These are phyloP conservation scores for Primulina eburnea DNA, from an alignment of 257 asterid genomes.

Conservation along the genomic window DNA sequence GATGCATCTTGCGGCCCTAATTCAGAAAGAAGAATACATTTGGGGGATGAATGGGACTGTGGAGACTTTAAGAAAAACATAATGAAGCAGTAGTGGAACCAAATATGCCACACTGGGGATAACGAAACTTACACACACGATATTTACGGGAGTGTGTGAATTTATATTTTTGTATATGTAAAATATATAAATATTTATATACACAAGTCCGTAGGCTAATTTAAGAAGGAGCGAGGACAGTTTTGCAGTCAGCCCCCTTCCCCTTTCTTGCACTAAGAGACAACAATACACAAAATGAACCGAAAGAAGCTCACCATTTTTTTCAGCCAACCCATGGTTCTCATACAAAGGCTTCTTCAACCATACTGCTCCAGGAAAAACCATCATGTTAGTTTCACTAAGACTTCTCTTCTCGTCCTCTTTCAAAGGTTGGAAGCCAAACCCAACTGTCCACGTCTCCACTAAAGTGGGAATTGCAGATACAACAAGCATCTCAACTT, in stretches of 20 bases:
- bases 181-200: too few relatives aligned
- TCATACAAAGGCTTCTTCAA: slow-evolving; percentile 57
- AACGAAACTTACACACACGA: not conserved
- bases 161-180: not conserved
- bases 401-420: slow-evolving; percentile 62
- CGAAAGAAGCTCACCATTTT: slow-evolving; percentile 36
- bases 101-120: not conserved
- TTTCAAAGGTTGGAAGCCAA: slow-evolving; percentile 74
- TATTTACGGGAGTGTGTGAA: not conserved
- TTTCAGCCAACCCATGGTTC: slow-evolving; percentile 25
- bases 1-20: slow-evolving; percentile 24
- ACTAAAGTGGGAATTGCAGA: slow-evolving; percentile 84
- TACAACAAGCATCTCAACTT: slow-evolving; percentile 75
- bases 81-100: not conserved
- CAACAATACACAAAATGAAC: slow-evolving; percentile 10
- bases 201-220: not conserved
- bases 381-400: slow-evolving; percentile 75
- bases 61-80: not conserved
- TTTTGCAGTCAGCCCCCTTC: not conserved
- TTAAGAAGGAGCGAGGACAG: not conserved
- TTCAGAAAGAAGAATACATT: slow-evolving; percentile 7
- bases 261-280: not conserved
- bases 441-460: slow-evolving; percentile 90
- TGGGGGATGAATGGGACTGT: not conserved
- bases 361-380: slow-evolving; percentile 89